A percentile compares a stretch with the other conserved stretches of the same genome.
Evolutionary conservation across 1,139 yeast genomes (phyloP).

Genomic region (Debaryomyces sp.): DNA sequence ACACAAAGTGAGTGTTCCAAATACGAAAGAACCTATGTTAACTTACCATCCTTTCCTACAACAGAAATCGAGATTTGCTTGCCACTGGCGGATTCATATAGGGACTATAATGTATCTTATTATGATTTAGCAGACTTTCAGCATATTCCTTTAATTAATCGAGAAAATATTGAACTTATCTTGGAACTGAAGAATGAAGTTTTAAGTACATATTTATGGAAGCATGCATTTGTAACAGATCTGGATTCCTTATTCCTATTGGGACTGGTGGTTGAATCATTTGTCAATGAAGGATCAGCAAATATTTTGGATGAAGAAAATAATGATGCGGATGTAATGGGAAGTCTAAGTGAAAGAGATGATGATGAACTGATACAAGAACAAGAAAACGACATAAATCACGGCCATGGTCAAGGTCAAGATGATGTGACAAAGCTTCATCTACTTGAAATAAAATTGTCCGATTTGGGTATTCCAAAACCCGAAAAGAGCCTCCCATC

Average conservation of each 20-base stretch:
- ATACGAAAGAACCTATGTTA: conserved; percentile 34
- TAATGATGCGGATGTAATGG: neutral
- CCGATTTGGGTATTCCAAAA: conserved; percentile 25
- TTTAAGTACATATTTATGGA: conserved; percentile 38
- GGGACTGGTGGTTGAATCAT: conserved; percentile 25
- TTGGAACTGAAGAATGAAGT: conserved; percentile 13
- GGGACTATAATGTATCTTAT: conserved; percentile 19
- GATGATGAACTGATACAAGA: neutral
- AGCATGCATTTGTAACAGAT: conserved; percentile 40
- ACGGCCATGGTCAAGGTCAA: neutral
- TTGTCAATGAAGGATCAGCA: neutral
- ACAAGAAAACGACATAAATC: neutral
- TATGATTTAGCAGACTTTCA: conserved; percentile 26
- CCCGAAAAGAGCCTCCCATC: neutral
- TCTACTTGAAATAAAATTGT: conserved; percentile 22
- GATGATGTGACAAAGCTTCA: conserved; percentile 10
- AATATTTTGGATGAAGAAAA: neutral
- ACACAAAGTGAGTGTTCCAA: neutral
- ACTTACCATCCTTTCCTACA: conserved; percentile 20
- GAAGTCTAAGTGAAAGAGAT: neutral
- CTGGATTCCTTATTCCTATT: conserved; percentile 37
- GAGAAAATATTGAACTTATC: conserved; percentile 17
- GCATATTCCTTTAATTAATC: conserved; percentile 20
- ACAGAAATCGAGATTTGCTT: conserved; percentile 36
- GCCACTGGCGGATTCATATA: conserved; percentile 23